phyloP scores from a whole-genome alignment of 2,329 filamentous ascomycete species.

The Graphilbum fragrans region DNA sequence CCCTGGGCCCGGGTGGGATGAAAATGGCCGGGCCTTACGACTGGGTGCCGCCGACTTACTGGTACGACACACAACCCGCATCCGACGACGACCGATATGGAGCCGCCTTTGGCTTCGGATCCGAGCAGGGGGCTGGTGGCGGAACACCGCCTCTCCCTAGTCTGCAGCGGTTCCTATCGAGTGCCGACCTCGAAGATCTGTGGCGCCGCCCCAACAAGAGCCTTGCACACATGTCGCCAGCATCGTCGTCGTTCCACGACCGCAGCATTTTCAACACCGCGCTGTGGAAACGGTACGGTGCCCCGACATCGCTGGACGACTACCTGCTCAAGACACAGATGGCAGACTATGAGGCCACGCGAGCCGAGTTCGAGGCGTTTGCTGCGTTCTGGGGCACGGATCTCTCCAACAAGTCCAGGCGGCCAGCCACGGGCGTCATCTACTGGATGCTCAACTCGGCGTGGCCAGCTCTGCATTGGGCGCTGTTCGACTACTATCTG shows the following conservation, averaged over 20 bases:
- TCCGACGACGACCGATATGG: constrained; percentile 27
- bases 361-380: constrained; percentile 46
- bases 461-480: constrained; percentile 55
- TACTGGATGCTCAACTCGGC: constrained; percentile 60
- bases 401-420: constrained; percentile 4
- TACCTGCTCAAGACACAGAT: constrained; percentile 50
- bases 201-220: constrained; percentile 41
- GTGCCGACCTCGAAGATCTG: constrained; percentile 37
- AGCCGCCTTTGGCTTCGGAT: constrained; percentile 51
- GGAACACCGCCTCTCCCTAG: constrained; percentile 47
- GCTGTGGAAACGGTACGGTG: constrained; percentile 38
- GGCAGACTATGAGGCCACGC: constrained; percentile 51
- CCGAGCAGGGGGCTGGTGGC: constrained; percentile 48
- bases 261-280: constrained; percentile 46
- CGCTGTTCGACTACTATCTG: constrained; percentile 51
- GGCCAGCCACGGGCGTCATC: constrained; percentile 46
- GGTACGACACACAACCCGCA: constrained; percentile 34
- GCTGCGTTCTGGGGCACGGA: constrained; percentile 31
- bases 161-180: constrained; percentile 39
- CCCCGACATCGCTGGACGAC: constrained; percentile 37
- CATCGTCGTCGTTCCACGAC: constrained; percentile 40
- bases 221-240: constrained; percentile 48
- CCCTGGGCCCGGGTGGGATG: constrained; percentile 44
- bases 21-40: constrained; percentile 58
- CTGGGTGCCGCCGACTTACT: constrained; percentile 54